Evolutionary conservation across 2,329 filamentous ascomycete species (phyloP), one percentile per base, ranked within the genome.

Genomic region (Fusarium acutatum): DNA sequence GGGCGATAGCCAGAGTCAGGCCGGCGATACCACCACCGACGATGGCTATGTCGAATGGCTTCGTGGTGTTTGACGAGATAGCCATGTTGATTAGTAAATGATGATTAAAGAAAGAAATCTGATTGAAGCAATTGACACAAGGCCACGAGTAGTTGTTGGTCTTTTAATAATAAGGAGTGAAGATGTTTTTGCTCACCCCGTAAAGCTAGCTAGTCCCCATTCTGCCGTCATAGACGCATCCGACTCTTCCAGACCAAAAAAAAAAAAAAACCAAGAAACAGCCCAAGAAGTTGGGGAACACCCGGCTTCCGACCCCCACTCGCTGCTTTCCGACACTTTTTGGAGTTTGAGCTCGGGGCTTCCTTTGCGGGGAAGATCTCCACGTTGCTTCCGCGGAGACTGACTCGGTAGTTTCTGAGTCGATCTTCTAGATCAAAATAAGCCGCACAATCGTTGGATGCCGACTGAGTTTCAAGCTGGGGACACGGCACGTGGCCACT

Each of bases 11-110:
- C 2, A 88, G 81, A 22, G 84, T 82, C 15, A 88, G 75, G 13
- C 87, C 87, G 7, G 84, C 87, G 66, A 84, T 88, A 75, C 83
- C 89, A 60, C 81, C 88, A 71, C 83, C 90, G 20, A 88, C 78
- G 26, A 89, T 84, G 58, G 85, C 87, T 46, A 88, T 72, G 18
- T 75, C 65, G 46, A 77, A 75, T 18, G 67, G 63, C 40, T 71
- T 75, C 63, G 67, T 49, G 1, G 24, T 49, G 46, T 34, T 70
- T 14, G 67, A 46, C 17, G 67, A 34, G 8, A 37, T 35, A 15
- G 47, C 22, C 67, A 70, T 70, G 1, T n/a, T 46, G 20, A 37
- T 34, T 35, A 59, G 4, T 14, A n/a, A 13, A 18, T n/a, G 15
- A 41, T 57, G 15, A 12, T 24, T n/a, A 38, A 34, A 57, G 13